Evolutionary conservation across 441 rosid species (phyloP).

Genomic region (Jatropha multifida): DNA sequence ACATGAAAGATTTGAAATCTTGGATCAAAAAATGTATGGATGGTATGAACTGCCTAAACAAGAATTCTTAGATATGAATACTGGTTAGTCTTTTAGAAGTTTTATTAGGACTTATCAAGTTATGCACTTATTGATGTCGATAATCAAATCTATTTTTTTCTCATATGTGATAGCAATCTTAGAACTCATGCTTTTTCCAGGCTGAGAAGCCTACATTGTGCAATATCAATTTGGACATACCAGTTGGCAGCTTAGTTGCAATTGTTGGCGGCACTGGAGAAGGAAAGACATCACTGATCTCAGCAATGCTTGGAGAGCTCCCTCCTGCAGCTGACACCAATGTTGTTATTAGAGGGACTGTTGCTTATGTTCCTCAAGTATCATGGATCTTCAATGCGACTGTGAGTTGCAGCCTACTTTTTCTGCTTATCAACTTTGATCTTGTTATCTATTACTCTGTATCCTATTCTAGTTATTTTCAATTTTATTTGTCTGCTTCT

Average conservation of each 20-base stretch:
- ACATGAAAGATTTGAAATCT: no score
- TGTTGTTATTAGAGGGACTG: slow-evolving; percentile 75
- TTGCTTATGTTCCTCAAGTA: slow-evolving; percentile 96
- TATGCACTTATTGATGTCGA: neutral
- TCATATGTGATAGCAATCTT: slow-evolving; percentile 1
- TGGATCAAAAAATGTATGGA: no score
- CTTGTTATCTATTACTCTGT: neutral
- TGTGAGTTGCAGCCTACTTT: slow-evolving; percentile 44
- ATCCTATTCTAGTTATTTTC: slow-evolving; percentile 9
- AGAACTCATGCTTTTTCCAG: slow-evolving; percentile 34
- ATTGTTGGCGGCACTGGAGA: slow-evolving; percentile 97
- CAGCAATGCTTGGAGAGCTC: slow-evolving; percentile 98
- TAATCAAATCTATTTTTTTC: slow-evolving; percentile 6
- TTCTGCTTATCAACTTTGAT: neutral
- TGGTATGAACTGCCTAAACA: no score
- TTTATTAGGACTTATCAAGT: neutral
- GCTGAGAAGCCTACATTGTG: slow-evolving; percentile 65
- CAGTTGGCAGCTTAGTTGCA: slow-evolving; percentile 85
- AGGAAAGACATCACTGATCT: slow-evolving; percentile 95
- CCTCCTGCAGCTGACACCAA: slow-evolving; percentile 52
- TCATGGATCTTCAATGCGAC: slow-evolving; percentile 99
- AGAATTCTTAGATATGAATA: neutral
- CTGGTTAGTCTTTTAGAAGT: neutral
- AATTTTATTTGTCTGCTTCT: slow-evolving; percentile 1
- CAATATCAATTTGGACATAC: slow-evolving; percentile 77